These are phyloP conservation scores for Scutellaria galericulata DNA, from an alignment of 257 asterid species.

Conservation along the genomic window DNA sequence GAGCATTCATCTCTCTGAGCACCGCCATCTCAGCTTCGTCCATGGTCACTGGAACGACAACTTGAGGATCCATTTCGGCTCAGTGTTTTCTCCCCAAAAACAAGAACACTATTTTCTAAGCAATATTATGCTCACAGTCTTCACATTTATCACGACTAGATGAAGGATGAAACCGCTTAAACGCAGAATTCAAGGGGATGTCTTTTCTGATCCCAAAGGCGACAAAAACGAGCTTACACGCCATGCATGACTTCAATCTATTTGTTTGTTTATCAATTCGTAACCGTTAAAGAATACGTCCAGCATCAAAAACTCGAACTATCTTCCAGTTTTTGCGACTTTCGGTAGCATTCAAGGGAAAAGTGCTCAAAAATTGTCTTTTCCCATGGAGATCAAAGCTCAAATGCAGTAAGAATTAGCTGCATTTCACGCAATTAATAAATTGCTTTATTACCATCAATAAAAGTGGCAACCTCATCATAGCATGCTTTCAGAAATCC, in stretches of 20 bases:
- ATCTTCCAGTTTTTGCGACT: constrained; percentile 29
- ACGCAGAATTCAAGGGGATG: constrained; percentile 19
- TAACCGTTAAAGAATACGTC: constrained; percentile 24
- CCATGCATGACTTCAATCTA: constrained; percentile 38
- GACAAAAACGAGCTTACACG: constrained; percentile 25
- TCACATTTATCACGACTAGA: constrained; percentile 18
- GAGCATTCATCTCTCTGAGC: neutral
- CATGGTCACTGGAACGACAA: neutral
- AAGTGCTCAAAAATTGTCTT: constrained; percentile 7
- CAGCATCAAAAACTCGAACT: constrained; percentile 25
- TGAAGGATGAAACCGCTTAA: constrained; percentile 26
- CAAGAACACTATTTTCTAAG: neutral
- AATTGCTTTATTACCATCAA: too few relatives aligned
- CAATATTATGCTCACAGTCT: constrained; percentile 26
- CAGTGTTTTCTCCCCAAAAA: neutral
- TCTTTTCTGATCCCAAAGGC: constrained; percentile 30
- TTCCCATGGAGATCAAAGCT: constrained; percentile 8
- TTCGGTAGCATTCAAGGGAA: constrained; percentile 31
- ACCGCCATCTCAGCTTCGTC: constrained; percentile 18
- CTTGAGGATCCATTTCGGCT: constrained; percentile 33
- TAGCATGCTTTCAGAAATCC: too few relatives aligned
- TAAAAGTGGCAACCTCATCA: too few relatives aligned
- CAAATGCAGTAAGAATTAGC: constrained; percentile 5
- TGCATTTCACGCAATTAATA: neutral
- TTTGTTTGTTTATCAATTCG: constrained; percentile 24